Base-by-base conservation (phyloP, 2,329 filamentous ascomycete species). In the Claviceps cyperi region DNA sequence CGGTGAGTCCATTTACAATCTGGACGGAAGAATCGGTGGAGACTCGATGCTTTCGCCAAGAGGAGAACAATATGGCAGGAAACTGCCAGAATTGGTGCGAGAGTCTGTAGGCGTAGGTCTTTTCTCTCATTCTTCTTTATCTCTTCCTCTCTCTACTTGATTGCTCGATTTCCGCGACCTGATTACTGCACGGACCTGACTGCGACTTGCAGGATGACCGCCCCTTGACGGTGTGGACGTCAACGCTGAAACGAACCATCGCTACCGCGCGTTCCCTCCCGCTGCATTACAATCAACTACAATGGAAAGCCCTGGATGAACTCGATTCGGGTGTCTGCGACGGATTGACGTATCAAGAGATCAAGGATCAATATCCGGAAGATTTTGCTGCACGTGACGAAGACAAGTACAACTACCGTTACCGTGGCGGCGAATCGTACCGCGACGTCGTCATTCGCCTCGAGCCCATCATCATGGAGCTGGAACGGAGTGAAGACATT, bases 361-460 rank as follows among this genome's bases (percentile, higher is more conserved):
- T 98, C 63, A 88, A 92, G 60, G 80, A 94, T 60, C 72, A 78
- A 50, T 97, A 87, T 64, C 92, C 92, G 0, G 90, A 96, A 58
- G 92, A 98, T 69, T 98, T 98, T 69, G 81, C 82, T 47, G 89
- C 91, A 36, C 87, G 92, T 54, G 92, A 98, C 66, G 88, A 95
- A 57, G 92, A 98, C 74, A 98, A 98, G 69, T 97, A 97, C 78
- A 97, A 98, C 72, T 98, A 98, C 70, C 88, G 92, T 51, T 98
- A 98, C 69, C 84, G 92, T 5, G 92, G 92, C 55, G 92, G 92
- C 49, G 92, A 98, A 70, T 94, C 86, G 53, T 83, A 98, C 66
- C 86, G 91, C 50, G 92, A 98, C 62, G 91, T 98, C 1, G 92
- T 98, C 40, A 97, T 96, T 60, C 88, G 92, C 1, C 81, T 98